Evolutionary conservation across 1,139 yeast species (phyloP), one percentile per base, ranked within the genome.

Genomic region (Geotrichum aggregatum): DNA sequence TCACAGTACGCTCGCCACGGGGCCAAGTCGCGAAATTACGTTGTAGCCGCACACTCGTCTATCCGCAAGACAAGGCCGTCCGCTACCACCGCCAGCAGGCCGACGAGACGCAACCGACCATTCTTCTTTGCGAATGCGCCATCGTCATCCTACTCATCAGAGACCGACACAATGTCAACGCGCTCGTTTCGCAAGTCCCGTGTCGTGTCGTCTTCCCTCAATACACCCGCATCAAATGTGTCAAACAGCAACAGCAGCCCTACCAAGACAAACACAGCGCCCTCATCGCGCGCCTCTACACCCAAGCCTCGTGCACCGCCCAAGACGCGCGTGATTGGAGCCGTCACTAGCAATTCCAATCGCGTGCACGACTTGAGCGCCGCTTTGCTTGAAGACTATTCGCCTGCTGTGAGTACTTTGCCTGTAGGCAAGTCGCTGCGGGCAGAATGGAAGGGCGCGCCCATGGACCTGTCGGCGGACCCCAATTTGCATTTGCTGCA

Each of bases 401-500:
- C 92, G 6, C 98, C 98, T 5, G 72, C 87, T 0, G 55, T 74
- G 21, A 65, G 75, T 0, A 76, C 86, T 0, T 74, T 92, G 56
- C 89, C 95, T 31, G 73, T 78, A 21, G 83, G 81, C 63, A 83
- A 84, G 69, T 80, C 89, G 60, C 76, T 92, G 62, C 84, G 85
- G 65, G 87, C 95, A 47, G 98, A 91, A 66, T 92, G 98, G 98
- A 91, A 91, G 72, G 98, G 98, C 11, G 95, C 89, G 63, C 95
- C 97, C 40, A 88, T 92, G 97, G 95, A 87, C 68, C 76, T 92
- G 56, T 75, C 84, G n/a, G 65, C 70, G 39, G 98, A 92, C 69
- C 95, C 96, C 26, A 77, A 87, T 60, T 69, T 77, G 52, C 73
- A 73, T 48, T 77, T 83, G 62, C 75, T 92, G 59, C 97, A 91